Conservation (phyloP, 2,329 filamentous ascomycete species). For the Stagonosporopsis chrysanthemi region DNA sequence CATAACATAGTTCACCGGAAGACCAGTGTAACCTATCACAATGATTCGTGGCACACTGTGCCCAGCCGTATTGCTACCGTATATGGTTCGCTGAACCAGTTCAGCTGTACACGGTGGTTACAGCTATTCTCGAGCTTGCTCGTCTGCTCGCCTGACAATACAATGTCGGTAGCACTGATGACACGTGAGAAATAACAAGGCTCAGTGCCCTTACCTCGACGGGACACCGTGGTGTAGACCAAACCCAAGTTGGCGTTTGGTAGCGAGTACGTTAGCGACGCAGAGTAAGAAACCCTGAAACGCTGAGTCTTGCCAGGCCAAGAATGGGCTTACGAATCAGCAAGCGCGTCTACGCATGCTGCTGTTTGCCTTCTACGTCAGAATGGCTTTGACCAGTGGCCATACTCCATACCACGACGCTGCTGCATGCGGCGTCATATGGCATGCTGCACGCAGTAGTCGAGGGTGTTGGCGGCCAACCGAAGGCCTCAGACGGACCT, state of each 20-base stretch:
- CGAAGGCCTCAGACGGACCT: not conserved
- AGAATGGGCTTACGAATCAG: constrained; percentile 44
- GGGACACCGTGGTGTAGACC: not conserved
- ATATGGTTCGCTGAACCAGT: not conserved
- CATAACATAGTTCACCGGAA: constrained; percentile 3
- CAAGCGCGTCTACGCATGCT: constrained; percentile 31
- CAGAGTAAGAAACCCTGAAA: constrained; percentile 35
- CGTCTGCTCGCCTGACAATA: not conserved
- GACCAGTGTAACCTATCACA: constrained; percentile 10
- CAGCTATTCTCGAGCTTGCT: not conserved
- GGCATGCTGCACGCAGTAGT: constrained; percentile 10
- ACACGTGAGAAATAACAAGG: not conserved
- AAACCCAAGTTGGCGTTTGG: constrained; percentile 14
- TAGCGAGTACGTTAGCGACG: constrained; percentile 20
- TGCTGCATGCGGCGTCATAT: constrained; percentile 12
- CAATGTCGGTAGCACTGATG: not conserved
- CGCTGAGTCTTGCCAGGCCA: constrained; percentile 28
- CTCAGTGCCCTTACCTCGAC: not conserved
- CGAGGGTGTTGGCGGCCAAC: constrained; percentile 4
- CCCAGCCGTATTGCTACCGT: not conserved
- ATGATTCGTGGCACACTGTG: not conserved
- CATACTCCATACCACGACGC: not conserved
- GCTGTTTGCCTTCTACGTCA: constrained; percentile 17
- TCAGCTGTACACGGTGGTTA: not conserved
- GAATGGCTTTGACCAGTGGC: constrained; percentile 6